Percentiles rank a stretch among this genome's conserved stretches.
phyloP scores from a whole-genome alignment of 2,329 filamentous ascomycete species.

The Orbilia brochopaga region DNA sequence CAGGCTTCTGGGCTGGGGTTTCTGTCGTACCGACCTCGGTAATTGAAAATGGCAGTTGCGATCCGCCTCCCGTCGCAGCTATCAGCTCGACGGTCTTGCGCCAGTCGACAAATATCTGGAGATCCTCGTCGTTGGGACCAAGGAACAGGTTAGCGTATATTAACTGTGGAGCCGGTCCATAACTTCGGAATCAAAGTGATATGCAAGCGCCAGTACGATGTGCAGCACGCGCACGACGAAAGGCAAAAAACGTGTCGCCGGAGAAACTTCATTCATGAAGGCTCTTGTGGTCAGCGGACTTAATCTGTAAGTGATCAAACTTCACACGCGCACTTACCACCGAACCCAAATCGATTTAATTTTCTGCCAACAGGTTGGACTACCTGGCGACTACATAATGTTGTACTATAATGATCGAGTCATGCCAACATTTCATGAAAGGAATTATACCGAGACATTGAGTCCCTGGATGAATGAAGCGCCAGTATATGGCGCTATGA shows the following conservation, averaged over 20 bases:
- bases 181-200: conserved; percentile 49
- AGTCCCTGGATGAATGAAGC: too few species aligned
- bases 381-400: too few species aligned
- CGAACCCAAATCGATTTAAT: too few species aligned
- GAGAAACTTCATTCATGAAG: conserved; percentile 3
- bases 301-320: too few species aligned
- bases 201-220: conserved; percentile 18
- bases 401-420: too few species aligned
- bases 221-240: conserved; percentile 16
- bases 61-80: not conserved
- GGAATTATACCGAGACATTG: too few species aligned
- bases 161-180: conserved; percentile 12
- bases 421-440: too few species aligned
- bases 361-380: too few species aligned
- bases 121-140: conserved; percentile 26
- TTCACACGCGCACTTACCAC: too few species aligned
- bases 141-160: conserved; percentile 11
- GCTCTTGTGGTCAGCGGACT: too few species aligned
- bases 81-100: too few species aligned
- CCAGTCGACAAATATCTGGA: not conserved
- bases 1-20: conserved; percentile 25
- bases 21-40: conserved; percentile 24
- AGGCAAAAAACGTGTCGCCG: conserved; percentile 25
- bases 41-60: conserved; percentile 49
- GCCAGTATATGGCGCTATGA: too few species aligned